Percentiles rank a stretch among this genome's conserved stretches.
Conservation (phyloP, 208 protist species). For the Crithidia brevicula region DNA sequence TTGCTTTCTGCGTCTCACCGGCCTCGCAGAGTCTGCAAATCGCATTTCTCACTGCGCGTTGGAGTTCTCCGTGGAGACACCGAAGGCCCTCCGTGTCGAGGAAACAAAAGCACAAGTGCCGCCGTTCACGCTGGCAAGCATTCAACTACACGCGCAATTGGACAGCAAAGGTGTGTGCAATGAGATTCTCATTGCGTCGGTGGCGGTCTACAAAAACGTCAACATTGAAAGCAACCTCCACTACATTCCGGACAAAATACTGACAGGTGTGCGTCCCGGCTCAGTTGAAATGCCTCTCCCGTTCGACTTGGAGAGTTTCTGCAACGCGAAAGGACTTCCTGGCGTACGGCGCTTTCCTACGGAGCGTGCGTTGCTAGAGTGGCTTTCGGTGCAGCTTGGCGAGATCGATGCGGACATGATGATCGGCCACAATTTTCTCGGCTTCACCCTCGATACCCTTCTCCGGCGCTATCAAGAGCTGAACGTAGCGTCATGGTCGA, state of each 20-base stretch:
- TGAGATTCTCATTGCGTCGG: constrained; percentile 92
- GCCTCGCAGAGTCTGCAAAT: constrained; percentile 33
- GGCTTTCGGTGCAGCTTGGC: constrained; percentile 76
- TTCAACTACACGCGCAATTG: constrained; percentile 91
- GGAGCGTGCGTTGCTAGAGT: constrained; percentile 82
- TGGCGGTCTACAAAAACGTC: constrained; percentile 83
- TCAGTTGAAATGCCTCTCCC: constrained; percentile 49
- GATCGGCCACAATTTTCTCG: constrained; percentile 98
- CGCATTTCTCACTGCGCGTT: constrained; percentile 86
- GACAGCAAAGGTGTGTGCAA: constrained; percentile 72
- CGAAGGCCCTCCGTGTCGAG: constrained; percentile 73
- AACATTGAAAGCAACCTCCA: constrained; percentile 67
- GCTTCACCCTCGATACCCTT: constrained; percentile 96
- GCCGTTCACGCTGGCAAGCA: constrained; percentile 83
- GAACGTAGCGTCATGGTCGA: constrained; percentile 92
- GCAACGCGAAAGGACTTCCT: constrained; percentile 65
- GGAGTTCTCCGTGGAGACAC: constrained; percentile 78
- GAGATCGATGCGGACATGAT: constrained; percentile 95
- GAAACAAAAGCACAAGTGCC: constrained; percentile 67
- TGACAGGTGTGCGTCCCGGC: constrained; percentile 68
- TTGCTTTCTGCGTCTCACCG: constrained; percentile 80
- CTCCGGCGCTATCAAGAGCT: constrained; percentile 94
- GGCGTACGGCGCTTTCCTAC: constrained; percentile 63
- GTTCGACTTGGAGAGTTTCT: constrained; percentile 82
- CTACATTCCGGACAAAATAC: constrained; percentile 43